Conservation (phyloP, 441 rosid species). For the Biscutella laevigata region DNA sequence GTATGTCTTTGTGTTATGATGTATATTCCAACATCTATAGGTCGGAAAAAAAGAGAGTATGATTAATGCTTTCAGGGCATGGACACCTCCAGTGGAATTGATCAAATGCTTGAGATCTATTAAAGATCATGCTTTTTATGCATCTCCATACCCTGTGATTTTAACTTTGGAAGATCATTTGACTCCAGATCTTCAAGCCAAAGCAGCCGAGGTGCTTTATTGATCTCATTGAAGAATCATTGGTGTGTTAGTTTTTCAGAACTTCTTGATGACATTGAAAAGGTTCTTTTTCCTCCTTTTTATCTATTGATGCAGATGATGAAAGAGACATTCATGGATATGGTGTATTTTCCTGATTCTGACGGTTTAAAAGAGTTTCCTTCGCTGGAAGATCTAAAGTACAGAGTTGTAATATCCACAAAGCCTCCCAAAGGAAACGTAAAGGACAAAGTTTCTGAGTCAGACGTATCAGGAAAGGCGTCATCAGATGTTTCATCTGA, state of each 20-base stretch:
- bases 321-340: conserved; percentile 36
- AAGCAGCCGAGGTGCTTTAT: conserved; percentile 55
- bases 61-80: conserved; percentile 37
- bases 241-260: not conserved
- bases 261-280: conserved; percentile 4
- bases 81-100: conserved; percentile 62
- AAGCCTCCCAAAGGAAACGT: conserved; percentile 52
- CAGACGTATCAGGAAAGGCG: conserved; percentile 21
- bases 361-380: conserved; percentile 42
- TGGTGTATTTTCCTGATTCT: conserved; percentile 36
- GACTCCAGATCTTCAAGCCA: conserved; percentile 48
- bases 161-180: conserved; percentile 83
- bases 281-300: not conserved
- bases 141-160: conserved; percentile 70
- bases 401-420: conserved; percentile 58
- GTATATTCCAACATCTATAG: not conserved
- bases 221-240: not conserved
- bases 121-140: conserved; percentile 51
- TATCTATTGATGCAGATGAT: conserved; percentile 42
- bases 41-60: not conserved
- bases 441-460: conserved; percentile 16
- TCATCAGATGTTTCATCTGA: conserved; percentile 18
- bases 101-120: conserved; percentile 51
- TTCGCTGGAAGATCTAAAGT: conserved; percentile 64
- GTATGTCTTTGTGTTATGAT: conserved; percentile 25